Evolutionary conservation across 306 rosid genomes (phyloP).

Genomic region (Oxytropis ochrocephala): DNA sequence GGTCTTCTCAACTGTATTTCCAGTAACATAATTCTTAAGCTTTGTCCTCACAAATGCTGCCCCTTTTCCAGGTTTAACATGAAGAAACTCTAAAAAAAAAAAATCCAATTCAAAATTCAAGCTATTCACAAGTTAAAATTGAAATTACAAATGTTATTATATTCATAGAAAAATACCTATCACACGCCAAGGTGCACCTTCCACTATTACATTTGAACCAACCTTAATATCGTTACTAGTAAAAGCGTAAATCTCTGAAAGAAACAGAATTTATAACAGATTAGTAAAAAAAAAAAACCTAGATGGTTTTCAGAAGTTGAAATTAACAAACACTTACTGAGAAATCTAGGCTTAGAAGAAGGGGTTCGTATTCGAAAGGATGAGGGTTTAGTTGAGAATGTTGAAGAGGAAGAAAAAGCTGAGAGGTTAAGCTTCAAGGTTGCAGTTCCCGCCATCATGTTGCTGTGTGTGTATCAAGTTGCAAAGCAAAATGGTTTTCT

Average conservation of each 20-base stretch:
- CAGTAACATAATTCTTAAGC: slow-evolving; percentile 68
- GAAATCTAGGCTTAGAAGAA: slow-evolving; percentile 29
- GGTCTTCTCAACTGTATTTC: slow-evolving; percentile 87
- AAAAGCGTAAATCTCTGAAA: slow-evolving; percentile 65
- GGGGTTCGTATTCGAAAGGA: slow-evolving; percentile 31
- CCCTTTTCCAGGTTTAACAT: slow-evolving; percentile 95
- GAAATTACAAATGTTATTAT: not conserved
- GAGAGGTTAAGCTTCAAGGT: slow-evolving; percentile 38
- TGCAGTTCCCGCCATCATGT: slow-evolving; percentile 53
- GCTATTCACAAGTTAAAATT: not conserved
- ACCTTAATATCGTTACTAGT: slow-evolving; percentile 93
- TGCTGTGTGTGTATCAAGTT: not conserved
- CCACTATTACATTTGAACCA: slow-evolving; percentile 72
- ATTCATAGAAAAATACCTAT: slow-evolving; percentile 38
- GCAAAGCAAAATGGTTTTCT: not conserved
- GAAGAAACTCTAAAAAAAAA: slow-evolving; percentile 71
- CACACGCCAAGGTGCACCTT: slow-evolving; percentile 87
- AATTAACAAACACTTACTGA: slow-evolving; percentile 35
- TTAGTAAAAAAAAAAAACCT: not conserved
- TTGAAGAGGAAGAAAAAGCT: slow-evolving; percentile 31
- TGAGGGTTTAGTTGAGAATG: slow-evolving; percentile 36
- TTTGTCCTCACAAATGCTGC: slow-evolving; percentile 98
- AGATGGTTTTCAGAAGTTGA: not conserved
- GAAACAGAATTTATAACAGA: not conserved
- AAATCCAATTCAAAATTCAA: not conserved